Conservation (phyloP, 208 protist species). For the Kentomonas sorsogonicus region DNA sequence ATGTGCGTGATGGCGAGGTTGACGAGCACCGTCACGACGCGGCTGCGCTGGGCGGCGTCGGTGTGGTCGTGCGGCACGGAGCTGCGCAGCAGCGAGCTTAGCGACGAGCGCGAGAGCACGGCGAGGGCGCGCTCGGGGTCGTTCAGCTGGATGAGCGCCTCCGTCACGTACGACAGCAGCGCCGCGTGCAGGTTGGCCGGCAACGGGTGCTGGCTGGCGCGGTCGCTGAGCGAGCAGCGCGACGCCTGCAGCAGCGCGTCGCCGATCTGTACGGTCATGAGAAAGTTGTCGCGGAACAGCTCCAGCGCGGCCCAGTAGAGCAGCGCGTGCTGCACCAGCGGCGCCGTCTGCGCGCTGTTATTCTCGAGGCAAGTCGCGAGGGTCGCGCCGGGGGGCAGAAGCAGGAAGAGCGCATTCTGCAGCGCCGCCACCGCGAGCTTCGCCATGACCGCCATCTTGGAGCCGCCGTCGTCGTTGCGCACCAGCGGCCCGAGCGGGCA, state of each 20-base stretch:
- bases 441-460: slow-evolving; percentile 32
- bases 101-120: slow-evolving; percentile 57
- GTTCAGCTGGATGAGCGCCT: slow-evolving; percentile 80
- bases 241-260: slow-evolving; percentile 59
- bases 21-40: slow-evolving; percentile 79
- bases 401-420: slow-evolving; percentile 79
- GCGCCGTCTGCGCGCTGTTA: slow-evolving; percentile 53
- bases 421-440: slow-evolving; percentile 47
- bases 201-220: slow-evolving; percentile 55
- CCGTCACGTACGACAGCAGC: slow-evolving; percentile 75
- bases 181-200: slow-evolving; percentile 61
- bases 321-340: slow-evolving; percentile 62
- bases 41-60: slow-evolving; percentile 71
- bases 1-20: slow-evolving; percentile 81
- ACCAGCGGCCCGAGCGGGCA: slow-evolving; percentile 32
- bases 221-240: no score
- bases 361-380: slow-evolving; percentile 46
- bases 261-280: slow-evolving; percentile 57
- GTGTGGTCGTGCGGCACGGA: slow-evolving; percentile 28
- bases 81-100: slow-evolving; percentile 55
- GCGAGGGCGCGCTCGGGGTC: slow-evolving; percentile 68
- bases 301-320: slow-evolving; percentile 78
- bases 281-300: slow-evolving; percentile 70
- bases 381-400: slow-evolving; percentile 57
- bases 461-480: slow-evolving; percentile 5